Base-by-base conservation (phyloP, 495 filamentous ascomycete genomes). In the Parathielavia hyrcaniae region DNA sequence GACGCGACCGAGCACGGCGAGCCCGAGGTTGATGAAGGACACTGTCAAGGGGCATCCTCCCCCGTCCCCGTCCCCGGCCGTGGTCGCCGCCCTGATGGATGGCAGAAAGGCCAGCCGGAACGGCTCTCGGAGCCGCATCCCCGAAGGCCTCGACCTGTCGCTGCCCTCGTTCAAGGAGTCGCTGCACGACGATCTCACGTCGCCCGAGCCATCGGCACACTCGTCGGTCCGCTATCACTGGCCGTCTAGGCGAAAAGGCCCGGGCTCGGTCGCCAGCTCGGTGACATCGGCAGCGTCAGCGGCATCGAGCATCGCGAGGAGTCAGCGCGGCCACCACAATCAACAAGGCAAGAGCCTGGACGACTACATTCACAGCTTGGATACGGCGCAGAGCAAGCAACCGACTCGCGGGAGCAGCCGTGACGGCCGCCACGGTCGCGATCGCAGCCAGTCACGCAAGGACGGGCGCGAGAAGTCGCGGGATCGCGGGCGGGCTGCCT, bases 301-400 rank as follows among this genome's bases (percentile, higher is more conserved):
- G 5, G 63, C 60, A 46, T 77, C 72, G 32, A 75, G 69, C 53
- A 66, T 67, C 43, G 67, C 67, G 51, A 67, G 65, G 52, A 53
- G 60, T 50, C 56, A 73, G 73, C 60, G 74, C 63, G 10, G 80
- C 68, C 52, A 65, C 52, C 65, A 65, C 8, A 68, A 62, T 11
- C 67, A 46, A 6, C 50, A 81, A 17, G 74, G 80, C 59, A 81
- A 83, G 38, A 89, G 85, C 60, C 80, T 90, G 34, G 88, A 95
- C 63, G 84, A 90, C 59, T 96, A 95, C 63, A 90, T 95, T 62
- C 88, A 85, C 71, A 95, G 89, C 69, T 71, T 96, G 3, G 89
- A 95, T 20, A 79, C 88, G 47, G 88, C 88, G 32, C 82, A 83
- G 52, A 81, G 81, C 62, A 79, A 79, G 56, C 64, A 81, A 10